Base-by-base conservation (phyloP, 306 rosid species). In the Alnus glutinosa region DNA sequence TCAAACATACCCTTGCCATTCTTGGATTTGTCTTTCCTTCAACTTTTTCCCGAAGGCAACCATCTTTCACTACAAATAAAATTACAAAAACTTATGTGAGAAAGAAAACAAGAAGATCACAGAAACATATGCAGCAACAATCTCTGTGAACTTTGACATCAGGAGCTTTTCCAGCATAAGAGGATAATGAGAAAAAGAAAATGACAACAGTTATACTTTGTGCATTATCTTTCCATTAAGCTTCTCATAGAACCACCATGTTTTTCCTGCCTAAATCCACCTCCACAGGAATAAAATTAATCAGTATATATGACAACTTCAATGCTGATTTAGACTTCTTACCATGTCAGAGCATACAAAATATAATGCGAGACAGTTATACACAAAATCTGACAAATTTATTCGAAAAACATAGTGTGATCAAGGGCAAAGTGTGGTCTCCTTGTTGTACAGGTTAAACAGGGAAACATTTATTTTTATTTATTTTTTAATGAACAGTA, bases 21-120 rank as follows among this genome's bases (percentile, higher is more conserved):
- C 99, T 87, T 82, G 81, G 62, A 90, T 83, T 77, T 88, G 98
- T 73, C 99, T 86, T 64, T 90, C 94, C 91, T 96, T 96, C 79
- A 96, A 87, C 94, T 91, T 93, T 79, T 96, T 96, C 88, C 99
- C 99, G 52, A 96, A 96, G 80, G 93, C 93, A 87, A 96, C 99
- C 99, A 96, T 96, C 81, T 90, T 71, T 85, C 74, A 73, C 90
- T 91, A 79, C 79, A 86, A 82, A 48, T 18, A 19, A 77, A 82
- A 70, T 81, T 11, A 6, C 9, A 48, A 11, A 47, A 9, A 42
- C 74, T 81, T 61, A 46, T 58, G 46, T 76, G 71, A 63, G 75
- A 82, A 67, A 28, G 46, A 75, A 30, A 67, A 39, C 71, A 64
- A 62, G 73, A 30, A 77, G 62, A 18, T 66, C 48, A 70, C 48